Percentiles rank a stretch among this genome's conserved stretches.
Conservation (phyloP, 2,329 filamentous ascomycete genomes). For the Beauveria brongniartii region DNA sequence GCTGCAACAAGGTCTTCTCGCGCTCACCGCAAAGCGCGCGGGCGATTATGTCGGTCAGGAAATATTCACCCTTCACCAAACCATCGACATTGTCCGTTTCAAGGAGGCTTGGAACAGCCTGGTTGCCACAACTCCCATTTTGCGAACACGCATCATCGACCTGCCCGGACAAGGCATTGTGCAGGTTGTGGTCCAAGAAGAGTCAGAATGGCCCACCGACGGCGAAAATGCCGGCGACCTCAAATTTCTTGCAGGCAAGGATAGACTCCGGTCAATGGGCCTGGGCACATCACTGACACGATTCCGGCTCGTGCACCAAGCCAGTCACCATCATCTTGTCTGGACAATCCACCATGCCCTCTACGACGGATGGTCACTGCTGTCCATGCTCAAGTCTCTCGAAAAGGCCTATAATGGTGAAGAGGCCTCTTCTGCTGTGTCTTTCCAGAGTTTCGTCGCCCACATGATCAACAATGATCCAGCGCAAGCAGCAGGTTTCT, state of each 20-base stretch:
- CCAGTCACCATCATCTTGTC: slow-evolving; percentile 17
- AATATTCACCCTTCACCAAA: background rate
- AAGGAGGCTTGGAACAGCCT: background rate
- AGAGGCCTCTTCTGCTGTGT: background rate
- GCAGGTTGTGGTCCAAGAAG: background rate
- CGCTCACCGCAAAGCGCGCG: background rate
- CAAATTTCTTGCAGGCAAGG: background rate
- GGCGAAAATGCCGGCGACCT: background rate
- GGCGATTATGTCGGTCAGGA: slow-evolving; percentile 1
- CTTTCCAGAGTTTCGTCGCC: slow-evolving; percentile 1
- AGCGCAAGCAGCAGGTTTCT: background rate
- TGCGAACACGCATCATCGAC: slow-evolving; percentile 6
- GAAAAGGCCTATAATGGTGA: background rate
- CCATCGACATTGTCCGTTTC: background rate
- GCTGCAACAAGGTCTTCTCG: background rate
- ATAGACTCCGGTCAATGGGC: background rate
- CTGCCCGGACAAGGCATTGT: slow-evolving; percentile 1
- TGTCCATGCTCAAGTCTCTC: background rate
- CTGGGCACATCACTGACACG: background rate
- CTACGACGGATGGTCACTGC: slow-evolving; percentile 23
- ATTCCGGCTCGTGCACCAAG: background rate
- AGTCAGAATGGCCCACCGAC: background rate
- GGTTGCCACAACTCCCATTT: background rate
- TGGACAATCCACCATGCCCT: slow-evolving; percentile 25
- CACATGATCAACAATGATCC: background rate